Base-by-base conservation (phyloP, 2,329 filamentous ascomycete genomes). In the Scleromitrula shiraiana region DNA sequence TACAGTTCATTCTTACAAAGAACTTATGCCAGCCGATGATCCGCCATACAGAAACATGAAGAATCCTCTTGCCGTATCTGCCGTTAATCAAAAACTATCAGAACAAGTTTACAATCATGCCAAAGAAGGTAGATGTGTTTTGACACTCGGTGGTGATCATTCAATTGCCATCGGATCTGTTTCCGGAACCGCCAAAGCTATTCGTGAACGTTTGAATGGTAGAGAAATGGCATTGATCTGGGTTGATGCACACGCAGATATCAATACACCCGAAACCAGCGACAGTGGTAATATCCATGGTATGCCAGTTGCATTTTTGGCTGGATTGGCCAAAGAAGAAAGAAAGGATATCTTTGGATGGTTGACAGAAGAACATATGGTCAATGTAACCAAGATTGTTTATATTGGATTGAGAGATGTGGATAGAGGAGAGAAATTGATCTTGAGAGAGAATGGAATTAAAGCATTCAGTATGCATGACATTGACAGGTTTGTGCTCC, bases 401-500 rank as follows among this genome's bases (percentile, higher is more conserved):
- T 98, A 98, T 70, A 98, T 98, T 65, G 93, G 90, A 26, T 74
- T 98, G 61, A 77, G 93, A 35, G 93, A 97, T 64, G 89, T 97
- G 24, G 93, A 98, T 65, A 69, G 78, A n/a, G 87, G 82, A 35
- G 93, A 98, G 81, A 97, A 96, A 83, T 78, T 82, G 70, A 87
- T 96, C 52, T 72, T 98, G 55, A 77, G 83, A 50, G 88, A 97
- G 56, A 74, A 97, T 62, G 83, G 85, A 35, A 93, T 98, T 73
- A 91, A 88, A 74, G 91, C 91, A 4, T 98, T 97, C 64, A 91
- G 85, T 70, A 98, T 98, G 93, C 93, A 95, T 65, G 93, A 98
- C 65, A 85, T 98, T 67, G 93, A 98, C 68, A 77, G 80, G 85
- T 88, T 72, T 60, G 76, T 64, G 19, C 22, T 30, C 19, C n/a